Evolutionary conservation across 176 grass and related monocot species (phyloP), one percentile per base, ranked within the genome.

Genomic region (Oryza longistaminata): DNA sequence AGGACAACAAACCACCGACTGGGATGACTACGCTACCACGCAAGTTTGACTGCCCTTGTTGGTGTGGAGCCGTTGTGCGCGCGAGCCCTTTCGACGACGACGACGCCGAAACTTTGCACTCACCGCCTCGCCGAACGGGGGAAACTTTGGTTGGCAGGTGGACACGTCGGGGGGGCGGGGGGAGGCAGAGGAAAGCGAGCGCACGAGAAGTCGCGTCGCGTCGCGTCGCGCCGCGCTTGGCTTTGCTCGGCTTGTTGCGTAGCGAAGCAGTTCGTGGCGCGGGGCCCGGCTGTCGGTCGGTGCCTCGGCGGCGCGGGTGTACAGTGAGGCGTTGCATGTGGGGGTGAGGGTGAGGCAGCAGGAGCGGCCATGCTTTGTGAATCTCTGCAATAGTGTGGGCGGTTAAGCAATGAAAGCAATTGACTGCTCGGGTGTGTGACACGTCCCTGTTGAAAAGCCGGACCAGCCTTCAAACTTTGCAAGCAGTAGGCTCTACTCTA

Each of bases 191-290:
- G 10, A 19, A 22, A 58, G 49, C 33, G 73, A 34, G 19, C 52
- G 52, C 52, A 58, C 35, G 11, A 70, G 48, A 37, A 37, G 48
- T 15, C 14, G 34, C 21, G 33, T n/a, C 40, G 40, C 9, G 42
- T 43, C 42, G 33, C 21, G n/a, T 33, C 72, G 44, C 71, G 46
- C 3, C 17, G 49, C 14, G 25, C 46, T n/a, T 21, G 53, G 46
- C 6, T 21, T 75, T 16, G 45, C 26, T 29, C 50, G 53, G 34
- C 3, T 64, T 77, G 52, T 13, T 62, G 52, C 62, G 6, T 9
- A 39, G 52, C 34, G 33, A 76, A 61, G 52, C 74, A 22, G 74
- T 61, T 40, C 74, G 60, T 77, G 31, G 33, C 74, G 50, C 19
- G 49, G 50, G 50, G 5, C 19, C 19, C 35, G 31, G 29, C 52